Conservation (phyloP, 116 monocot genomes). For the Phalaenopsis hybrid region DNA sequence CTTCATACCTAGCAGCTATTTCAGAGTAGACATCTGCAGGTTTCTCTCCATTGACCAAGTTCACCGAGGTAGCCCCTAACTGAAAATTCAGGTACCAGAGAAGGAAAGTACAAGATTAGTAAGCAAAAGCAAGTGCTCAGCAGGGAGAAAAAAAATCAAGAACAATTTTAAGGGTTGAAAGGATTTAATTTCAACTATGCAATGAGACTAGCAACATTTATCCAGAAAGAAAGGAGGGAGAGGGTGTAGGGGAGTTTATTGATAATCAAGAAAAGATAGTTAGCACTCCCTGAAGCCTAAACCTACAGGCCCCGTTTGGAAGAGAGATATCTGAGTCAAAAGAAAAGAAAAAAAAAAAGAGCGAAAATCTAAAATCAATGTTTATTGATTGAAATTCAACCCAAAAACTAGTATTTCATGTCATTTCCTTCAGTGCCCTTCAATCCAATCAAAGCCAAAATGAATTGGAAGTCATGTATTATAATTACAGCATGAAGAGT, state of each 20-base stretch:
- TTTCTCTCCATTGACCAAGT: slow-evolving; percentile 48
- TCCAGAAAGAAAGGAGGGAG: neutral
- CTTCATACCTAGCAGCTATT: slow-evolving; percentile 48
- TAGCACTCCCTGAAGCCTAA: neutral
- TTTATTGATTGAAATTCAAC: no score
- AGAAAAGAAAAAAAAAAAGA: neutral
- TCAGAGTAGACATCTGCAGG: slow-evolving; percentile 62
- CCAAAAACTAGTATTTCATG: no score
- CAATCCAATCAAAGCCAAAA: no score
- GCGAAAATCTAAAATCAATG: no score
- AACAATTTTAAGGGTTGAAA: neutral
- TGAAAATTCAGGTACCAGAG: slow-evolving; percentile 6
- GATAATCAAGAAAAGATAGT: neutral
- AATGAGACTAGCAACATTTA: neutral
- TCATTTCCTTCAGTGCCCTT: no score
- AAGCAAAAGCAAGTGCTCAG: neutral
- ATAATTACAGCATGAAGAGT: no score
- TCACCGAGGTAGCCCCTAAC: slow-evolving; percentile 47
- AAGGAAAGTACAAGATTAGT: slow-evolving; percentile 1
- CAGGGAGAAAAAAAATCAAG: neutral
- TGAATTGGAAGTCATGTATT: no score
- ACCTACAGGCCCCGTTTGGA: neutral
- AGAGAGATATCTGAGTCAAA: neutral
- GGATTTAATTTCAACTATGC: neutral
- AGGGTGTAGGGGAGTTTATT: neutral